Conservation (phyloP, 1,284 basidiomycete genomes). For the Ustilago hordei region DNA sequence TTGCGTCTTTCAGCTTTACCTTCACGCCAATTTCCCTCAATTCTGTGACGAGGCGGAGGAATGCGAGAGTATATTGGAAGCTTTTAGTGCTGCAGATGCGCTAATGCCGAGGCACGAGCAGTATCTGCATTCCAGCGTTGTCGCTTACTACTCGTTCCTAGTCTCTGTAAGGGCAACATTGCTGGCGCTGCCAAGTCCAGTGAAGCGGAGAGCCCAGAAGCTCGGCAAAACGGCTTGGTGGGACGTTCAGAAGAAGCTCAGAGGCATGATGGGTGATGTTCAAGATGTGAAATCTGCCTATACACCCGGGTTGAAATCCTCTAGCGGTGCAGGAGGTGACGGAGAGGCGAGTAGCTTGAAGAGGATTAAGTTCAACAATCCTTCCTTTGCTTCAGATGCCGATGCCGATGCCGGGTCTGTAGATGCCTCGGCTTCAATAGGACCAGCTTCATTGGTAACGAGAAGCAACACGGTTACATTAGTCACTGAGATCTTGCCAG, state of each 20-base stretch:
- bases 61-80: conserved; percentile 79
- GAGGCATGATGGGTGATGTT: conserved; percentile 66
- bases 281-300: conserved; percentile 56
- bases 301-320: not conserved
- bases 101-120: conserved; percentile 72
- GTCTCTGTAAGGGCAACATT: conserved; percentile 81
- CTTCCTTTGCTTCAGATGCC: not conserved
- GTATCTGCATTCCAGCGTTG: conserved; percentile 76
- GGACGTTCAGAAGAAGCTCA: conserved; percentile 68
- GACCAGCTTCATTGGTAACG: conserved; percentile 4
- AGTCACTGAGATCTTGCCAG: conserved; percentile 40
- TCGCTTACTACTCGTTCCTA: conserved; percentile 87
- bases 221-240: conserved; percentile 74
- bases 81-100: conserved; percentile 83
- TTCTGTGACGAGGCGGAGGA: conserved; percentile 85
- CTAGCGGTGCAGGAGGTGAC: not conserved
- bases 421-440: not conserved
- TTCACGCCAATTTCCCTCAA: conserved; percentile 90
- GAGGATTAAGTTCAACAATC: conserved; percentile 21
- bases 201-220: conserved; percentile 79
- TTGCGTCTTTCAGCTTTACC: conserved; percentile 85
- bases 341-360: conserved; percentile 5
- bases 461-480: conserved; percentile 26
- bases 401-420: not conserved
- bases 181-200: conserved; percentile 86